These are phyloP conservation scores for Tympanopsis confertula DNA, from an alignment of 2,329 filamentous ascomycete species.

Conservation along the genomic window DNA sequence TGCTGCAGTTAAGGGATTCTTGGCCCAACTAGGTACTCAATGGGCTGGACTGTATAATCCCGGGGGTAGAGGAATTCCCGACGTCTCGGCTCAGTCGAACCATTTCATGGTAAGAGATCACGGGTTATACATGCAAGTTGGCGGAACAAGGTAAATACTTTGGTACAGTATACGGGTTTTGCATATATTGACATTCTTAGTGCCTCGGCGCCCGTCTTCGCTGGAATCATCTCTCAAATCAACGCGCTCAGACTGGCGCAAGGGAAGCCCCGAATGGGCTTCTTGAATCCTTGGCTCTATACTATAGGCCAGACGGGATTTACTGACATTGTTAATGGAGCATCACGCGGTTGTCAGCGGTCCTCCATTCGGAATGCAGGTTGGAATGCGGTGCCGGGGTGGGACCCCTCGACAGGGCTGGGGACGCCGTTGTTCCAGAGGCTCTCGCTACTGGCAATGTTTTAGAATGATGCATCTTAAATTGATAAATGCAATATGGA, in stretches of 20 bases:
- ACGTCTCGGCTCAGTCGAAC: conserved; percentile 46
- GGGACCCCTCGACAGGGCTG: background rate
- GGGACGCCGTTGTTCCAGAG: background rate
- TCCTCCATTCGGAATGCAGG: background rate
- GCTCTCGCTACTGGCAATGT: background rate
- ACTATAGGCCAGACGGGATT: conserved; percentile 3
- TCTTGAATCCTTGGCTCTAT: conserved; percentile 38
- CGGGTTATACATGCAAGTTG: conserved; percentile 12
- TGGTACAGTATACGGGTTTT: too few species aligned
- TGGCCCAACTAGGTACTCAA: conserved; percentile 25
- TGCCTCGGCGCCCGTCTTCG: conserved; percentile 41
- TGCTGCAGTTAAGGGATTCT: conserved; percentile 23
- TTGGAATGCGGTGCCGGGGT: background rate
- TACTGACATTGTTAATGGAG: background rate
- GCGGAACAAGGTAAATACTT: conserved; percentile 19
- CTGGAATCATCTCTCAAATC: conserved; percentile 38
- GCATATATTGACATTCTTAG: too few species aligned
- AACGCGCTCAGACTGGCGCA: conserved; percentile 38
- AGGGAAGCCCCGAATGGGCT: conserved; percentile 37
- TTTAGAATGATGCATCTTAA: background rate
- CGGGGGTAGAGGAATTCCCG: conserved; percentile 34
- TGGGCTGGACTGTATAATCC: conserved; percentile 32
- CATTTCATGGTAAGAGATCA: conserved; percentile 17
- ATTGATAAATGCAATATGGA: background rate
- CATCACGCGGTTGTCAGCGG: background rate